phyloP scores from a whole-genome alignment of 768 basidiomycete species.

The Lactifluus rugatus region DNA sequence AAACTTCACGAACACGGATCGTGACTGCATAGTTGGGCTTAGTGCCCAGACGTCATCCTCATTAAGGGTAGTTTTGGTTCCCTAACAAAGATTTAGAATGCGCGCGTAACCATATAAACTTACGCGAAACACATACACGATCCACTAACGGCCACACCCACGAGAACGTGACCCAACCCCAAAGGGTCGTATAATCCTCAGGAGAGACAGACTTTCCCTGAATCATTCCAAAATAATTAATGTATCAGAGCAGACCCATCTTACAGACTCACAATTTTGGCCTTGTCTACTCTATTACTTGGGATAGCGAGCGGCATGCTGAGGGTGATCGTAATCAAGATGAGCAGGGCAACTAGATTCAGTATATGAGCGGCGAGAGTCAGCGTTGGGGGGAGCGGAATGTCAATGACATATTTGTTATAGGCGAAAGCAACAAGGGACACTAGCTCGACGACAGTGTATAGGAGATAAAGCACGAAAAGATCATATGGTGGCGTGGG shows the following conservation, averaged over 20 bases:
- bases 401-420: conserved; percentile 35
- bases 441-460: conserved; percentile 38
- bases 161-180: conserved; percentile 60
- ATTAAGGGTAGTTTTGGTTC: conserved; percentile 44
- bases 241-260: background rate
- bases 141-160: conserved; percentile 63
- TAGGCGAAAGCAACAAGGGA: conserved; percentile 47
- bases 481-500: conserved; percentile 57
- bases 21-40: conserved; percentile 57
- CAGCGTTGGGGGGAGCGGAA: conserved; percentile 32
- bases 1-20: conserved; percentile 50
- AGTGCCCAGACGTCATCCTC: conserved; percentile 67
- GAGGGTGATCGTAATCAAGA: conserved; percentile 39
- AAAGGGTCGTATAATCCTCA: conserved; percentile 68
- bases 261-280: conserved; percentile 48
- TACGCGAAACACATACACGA: conserved; percentile 28
- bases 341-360: conserved; percentile 38
- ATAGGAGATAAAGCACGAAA: conserved; percentile 44
- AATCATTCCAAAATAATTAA: background rate
- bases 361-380: conserved; percentile 23
- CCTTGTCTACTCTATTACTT: conserved; percentile 37
- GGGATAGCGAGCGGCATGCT: conserved; percentile 64
- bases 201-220: conserved; percentile 51
- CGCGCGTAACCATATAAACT: background rate
- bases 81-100: conserved; percentile 21